Evolutionary conservation across 2,329 filamentous ascomycete species (phyloP).

Genomic region (Cercospora citrullina): DNA sequence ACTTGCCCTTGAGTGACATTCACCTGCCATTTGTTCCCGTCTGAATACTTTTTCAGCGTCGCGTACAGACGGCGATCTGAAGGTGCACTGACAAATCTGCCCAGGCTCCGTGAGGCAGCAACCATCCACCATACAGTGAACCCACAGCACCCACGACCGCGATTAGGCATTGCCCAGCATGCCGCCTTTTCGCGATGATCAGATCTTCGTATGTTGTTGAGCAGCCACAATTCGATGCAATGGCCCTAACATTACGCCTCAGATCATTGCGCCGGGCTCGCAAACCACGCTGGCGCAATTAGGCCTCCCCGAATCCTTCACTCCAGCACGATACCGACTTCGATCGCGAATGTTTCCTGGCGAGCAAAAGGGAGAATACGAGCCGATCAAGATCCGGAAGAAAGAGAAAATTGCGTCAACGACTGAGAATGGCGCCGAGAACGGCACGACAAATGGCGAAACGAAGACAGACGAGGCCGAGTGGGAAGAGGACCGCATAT

Average conservation of each 20-base stretch:
- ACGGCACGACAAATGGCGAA: constrained; percentile 32
- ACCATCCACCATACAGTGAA: background rate
- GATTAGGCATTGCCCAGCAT: constrained; percentile 26
- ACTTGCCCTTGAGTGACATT: background rate
- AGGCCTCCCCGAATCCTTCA: constrained; percentile 85
- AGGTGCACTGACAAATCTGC: background rate
- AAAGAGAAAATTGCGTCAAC: constrained; percentile 37
- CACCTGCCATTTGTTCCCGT: background rate
- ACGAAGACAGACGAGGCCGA: constrained; percentile 61
- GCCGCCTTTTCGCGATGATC: constrained; percentile 40
- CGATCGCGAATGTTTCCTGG: constrained; percentile 89
- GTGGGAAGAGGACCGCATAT: constrained; percentile 86
- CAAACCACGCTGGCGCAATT: constrained; percentile 88
- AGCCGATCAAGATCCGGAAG: constrained; percentile 74
- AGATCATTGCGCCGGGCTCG: constrained; percentile 77
- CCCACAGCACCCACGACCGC: background rate
- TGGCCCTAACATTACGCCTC: constrained; percentile 5
- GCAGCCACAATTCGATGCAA: background rate
- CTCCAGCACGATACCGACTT: constrained; percentile 81
- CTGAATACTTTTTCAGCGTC: background rate
- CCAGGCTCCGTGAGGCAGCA: background rate
- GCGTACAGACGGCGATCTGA: background rate
- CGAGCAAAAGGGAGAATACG: constrained; percentile 74
- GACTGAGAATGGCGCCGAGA: constrained; percentile 12
- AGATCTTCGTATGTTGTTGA: constrained; percentile 34